Conservation (phyloP, 257 asterid genomes). For the Solanum clarkiae region DNA sequence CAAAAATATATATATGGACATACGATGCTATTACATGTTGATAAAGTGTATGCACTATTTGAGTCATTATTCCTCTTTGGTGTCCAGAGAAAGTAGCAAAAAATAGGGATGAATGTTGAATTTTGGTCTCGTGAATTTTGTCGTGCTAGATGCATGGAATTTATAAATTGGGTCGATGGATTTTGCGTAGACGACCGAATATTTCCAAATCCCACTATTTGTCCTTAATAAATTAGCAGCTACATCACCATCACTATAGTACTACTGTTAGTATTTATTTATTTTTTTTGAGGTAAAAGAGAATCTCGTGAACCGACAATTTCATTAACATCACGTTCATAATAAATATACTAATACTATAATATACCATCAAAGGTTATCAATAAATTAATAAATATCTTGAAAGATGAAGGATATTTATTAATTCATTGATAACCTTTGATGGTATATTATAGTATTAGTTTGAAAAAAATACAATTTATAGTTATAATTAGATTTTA, state of each 20-base stretch:
- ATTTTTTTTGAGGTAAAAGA: not conserved
- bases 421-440: too few relatives aligned
- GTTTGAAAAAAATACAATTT: too few relatives aligned
- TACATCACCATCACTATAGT: not conserved
- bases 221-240: not conserved
- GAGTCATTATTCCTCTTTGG: not conserved
- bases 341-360: not conserved
- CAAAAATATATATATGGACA: not conserved
- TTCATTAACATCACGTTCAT: not conserved
- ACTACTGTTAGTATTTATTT: not conserved
- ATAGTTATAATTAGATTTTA: too few relatives aligned
- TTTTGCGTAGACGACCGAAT: not conserved
- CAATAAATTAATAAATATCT: not conserved
- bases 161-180: not conserved
- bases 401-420: too few relatives aligned
- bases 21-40: not conserved
- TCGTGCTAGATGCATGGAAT: not conserved
- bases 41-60: not conserved
- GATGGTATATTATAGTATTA: too few relatives aligned
- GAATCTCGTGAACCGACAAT: conserved; percentile 1
- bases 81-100: not conserved
- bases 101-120: not conserved
- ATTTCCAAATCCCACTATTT: not conserved
- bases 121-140: not conserved
- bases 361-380: not conserved